Conservation (phyloP, 2,329 filamentous ascomycete species). For the Neonectria magnoliae region DNA sequence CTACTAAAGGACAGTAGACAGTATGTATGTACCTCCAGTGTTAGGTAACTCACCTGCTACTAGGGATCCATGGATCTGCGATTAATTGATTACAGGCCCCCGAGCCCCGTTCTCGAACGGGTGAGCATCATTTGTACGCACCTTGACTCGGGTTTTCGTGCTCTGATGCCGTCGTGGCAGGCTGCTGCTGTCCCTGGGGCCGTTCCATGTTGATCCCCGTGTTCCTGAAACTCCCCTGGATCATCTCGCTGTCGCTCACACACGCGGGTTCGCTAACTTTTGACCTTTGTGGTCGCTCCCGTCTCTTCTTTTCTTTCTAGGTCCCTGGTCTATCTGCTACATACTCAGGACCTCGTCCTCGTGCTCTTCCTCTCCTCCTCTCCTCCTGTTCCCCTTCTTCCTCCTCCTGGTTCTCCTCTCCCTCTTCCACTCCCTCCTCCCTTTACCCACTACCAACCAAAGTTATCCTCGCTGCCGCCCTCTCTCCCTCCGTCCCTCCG, state of each 20-base stretch:
- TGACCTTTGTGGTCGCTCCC: not conserved
- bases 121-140: conserved; percentile 5
- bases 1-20: too few species aligned
- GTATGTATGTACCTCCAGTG: too few species aligned
- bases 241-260: conserved; percentile 25
- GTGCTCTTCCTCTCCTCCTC: conserved; percentile 23
- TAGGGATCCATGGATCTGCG: conserved; percentile 22
- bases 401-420: conserved; percentile 23
- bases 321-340: conserved; percentile 5
- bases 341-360: conserved; percentile 19
- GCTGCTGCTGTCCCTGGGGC: conserved; percentile 20
- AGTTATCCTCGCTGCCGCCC: not conserved
- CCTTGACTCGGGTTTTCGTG: conserved; percentile 18
- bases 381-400: conserved; percentile 13
- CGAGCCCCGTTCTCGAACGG: not conserved
- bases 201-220: conserved; percentile 42
- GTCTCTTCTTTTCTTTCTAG: conserved; percentile 7
- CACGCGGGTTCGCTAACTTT: not conserved
- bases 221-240: conserved; percentile 44
- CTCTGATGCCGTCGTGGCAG: conserved; percentile 16
- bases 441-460: not conserved
- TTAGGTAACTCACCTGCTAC: not conserved
- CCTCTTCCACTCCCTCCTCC: conserved; percentile 18
- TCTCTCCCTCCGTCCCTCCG: not conserved
- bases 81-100: conserved; percentile 15